A percentile compares a stretch with the other conserved stretches of the same genome.
Conservation (phyloP, 192 early-diverging fungal genomes). For the Chytriomyces confervae region DNA sequence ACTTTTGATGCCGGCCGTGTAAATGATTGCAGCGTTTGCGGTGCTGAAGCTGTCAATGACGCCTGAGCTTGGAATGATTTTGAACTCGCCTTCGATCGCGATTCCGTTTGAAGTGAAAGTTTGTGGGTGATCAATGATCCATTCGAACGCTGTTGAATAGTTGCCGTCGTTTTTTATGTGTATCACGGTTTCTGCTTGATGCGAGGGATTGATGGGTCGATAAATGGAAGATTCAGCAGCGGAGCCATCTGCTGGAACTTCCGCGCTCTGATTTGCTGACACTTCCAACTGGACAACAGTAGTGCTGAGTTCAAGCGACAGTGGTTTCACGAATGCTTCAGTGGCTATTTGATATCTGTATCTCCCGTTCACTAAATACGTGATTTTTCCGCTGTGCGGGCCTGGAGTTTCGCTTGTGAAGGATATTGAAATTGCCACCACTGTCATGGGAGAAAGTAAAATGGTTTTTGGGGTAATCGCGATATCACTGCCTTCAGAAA, state of each 20-base stretch:
- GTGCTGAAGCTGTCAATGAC: slow-evolving; percentile 23
- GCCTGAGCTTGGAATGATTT: slow-evolving; percentile 36
- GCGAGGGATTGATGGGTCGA: neutral
- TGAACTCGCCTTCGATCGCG: slow-evolving; percentile 45
- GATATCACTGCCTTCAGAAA: slow-evolving; percentile 10
- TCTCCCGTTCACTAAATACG: slow-evolving; percentile 57
- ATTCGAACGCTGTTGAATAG: slow-evolving; percentile 40
- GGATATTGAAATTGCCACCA: slow-evolving; percentile 44
- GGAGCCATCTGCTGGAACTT: neutral
- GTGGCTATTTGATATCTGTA: slow-evolving; percentile 55
- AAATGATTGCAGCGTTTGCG: slow-evolving; percentile 35
- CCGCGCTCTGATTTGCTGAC: neutral
- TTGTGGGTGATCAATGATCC: slow-evolving; percentile 30
- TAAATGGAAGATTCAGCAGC: neutral
- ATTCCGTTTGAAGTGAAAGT: slow-evolving; percentile 24
- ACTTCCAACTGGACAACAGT: slow-evolving; percentile 27
- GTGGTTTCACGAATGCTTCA: slow-evolving; percentile 38
- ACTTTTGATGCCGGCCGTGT: slow-evolving; percentile 48
- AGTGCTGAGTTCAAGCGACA: slow-evolving; percentile 34
- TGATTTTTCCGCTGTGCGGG: slow-evolving; percentile 37
- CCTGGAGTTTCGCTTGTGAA: slow-evolving; percentile 37
- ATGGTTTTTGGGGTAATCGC: slow-evolving; percentile 33
- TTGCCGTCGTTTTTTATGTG: slow-evolving; percentile 41
- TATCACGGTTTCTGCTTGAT: slow-evolving; percentile 22
- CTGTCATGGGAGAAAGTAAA: slow-evolving; percentile 41